Conservation (phyloP, 2,329 filamentous ascomycete genomes). For the Thelonectria discophora region DNA sequence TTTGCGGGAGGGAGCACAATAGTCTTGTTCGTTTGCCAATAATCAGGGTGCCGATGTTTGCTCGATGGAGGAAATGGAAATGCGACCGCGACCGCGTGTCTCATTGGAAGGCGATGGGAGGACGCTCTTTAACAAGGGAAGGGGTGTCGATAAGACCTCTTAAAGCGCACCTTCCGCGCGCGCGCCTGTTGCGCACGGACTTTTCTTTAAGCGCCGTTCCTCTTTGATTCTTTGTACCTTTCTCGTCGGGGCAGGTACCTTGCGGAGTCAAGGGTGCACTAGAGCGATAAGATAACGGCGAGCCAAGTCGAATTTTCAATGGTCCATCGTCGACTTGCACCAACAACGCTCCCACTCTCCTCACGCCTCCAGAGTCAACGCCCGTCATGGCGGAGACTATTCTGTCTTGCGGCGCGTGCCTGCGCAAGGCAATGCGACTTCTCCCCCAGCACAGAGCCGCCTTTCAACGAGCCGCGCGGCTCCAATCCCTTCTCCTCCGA, state of each 20-base stretch:
- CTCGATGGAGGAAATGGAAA: constrained; percentile 28
- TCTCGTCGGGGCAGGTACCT: not conserved
- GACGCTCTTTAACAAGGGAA: constrained; percentile 17
- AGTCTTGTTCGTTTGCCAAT: not conserved
- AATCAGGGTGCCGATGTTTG: constrained; percentile 14
- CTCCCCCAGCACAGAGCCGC: constrained; percentile 21
- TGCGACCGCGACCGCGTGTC: constrained; percentile 42
- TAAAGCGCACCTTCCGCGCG: constrained; percentile 14
- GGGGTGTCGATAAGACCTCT: constrained; percentile 28
- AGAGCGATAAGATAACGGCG: constrained; percentile 40
- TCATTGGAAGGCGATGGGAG: constrained; percentile 29
- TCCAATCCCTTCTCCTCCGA: constrained; percentile 23
- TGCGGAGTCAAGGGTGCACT: not conserved
- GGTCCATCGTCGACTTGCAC: not conserved
- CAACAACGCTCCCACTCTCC: not conserved
- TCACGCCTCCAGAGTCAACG: not conserved
- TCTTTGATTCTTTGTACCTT: constrained; percentile 2
- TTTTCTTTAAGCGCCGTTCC: not conserved
- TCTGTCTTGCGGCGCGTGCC: constrained; percentile 40
- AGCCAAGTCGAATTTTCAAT: constrained; percentile 23
- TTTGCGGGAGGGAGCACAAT: not conserved
- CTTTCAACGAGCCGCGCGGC: constrained; percentile 17
- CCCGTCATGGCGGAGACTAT: constrained; percentile 41
- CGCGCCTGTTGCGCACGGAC: constrained; percentile 5
- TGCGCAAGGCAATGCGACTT: constrained; percentile 40